Base-by-base conservation (phyloP, 176 grass and related monocot species). In the Thinopyrum elongatum region DNA sequence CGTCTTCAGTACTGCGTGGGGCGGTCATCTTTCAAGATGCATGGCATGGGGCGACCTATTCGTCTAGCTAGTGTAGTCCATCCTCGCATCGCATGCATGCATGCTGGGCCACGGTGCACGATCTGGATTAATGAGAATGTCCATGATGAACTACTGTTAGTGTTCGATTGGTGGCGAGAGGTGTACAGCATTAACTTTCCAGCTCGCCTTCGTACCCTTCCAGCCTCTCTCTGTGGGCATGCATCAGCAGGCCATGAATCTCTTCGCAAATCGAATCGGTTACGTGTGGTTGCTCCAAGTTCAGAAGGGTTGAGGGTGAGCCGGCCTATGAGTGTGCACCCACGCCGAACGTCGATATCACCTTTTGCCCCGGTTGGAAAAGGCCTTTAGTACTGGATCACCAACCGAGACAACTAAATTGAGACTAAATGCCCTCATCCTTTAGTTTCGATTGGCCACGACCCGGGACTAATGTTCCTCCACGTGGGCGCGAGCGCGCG, bases 1-100 rank as follows among this genome's bases (percentile, higher is more conserved):
- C 82, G 26, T 22, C 15, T 76, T 85, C 9, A 22, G 82, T 19
- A 11, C 6, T 53, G 6, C 42, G 42, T 85, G 87, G 75, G 80
- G 58, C 8, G 79, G 13, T 79, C 68, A 55, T 79, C 73, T 35
- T 86, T 79, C 64, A 77, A 72, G 84, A 90, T 79, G 73, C 73
- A 76, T 44, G 3, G 42, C 41, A 44, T 76, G 79, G 84, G 84
- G 74, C 65, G 36, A 65, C 84, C 73, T 86, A 78, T 27, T 36
- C 28, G 62, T 68, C 34, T 41, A 67, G 68, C 34, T 41, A 67
- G 68, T 46, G 53, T 60, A 82, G 63, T 82, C 72, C 72, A 82
- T 57, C 8, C 26, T 42, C 41, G 42, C 39, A 42, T 75, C 33
- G 59, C 78, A 42, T 78, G 49, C 78, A 42, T 78, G 49, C 53